A percentile compares a stretch with the other conserved stretches of the same genome.
phyloP scores from a whole-genome alignment of 169 alveolate species.

The Babesia gibsoni region DNA sequence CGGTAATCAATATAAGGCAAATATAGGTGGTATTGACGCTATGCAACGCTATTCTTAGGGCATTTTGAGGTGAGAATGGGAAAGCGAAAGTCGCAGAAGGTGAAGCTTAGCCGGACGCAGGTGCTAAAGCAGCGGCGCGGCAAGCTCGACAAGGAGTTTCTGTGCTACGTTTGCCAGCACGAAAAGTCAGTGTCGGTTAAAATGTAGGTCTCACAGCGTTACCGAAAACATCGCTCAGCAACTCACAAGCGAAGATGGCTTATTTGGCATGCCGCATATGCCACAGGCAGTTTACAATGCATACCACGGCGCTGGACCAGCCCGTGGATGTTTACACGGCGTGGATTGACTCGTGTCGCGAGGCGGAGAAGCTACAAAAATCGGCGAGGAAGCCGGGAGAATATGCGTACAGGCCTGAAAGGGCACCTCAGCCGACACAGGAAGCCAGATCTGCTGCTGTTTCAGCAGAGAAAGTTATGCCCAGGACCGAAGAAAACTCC shows the following conservation, averaged over 20 bases:
- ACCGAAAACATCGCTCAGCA: conserved; percentile 6
- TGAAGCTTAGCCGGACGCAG: conserved; percentile 45
- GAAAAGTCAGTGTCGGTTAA: conserved; percentile 86
- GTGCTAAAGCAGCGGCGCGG: conserved; percentile 46
- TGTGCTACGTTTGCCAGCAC: conserved; percentile 93
- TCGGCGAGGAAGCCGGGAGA: neutral
- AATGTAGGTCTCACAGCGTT: conserved; percentile 68
- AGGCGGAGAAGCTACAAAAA: conserved; percentile 39
- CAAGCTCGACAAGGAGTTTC: conserved; percentile 89
- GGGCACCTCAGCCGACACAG: no score
- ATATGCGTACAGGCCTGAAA: neutral
- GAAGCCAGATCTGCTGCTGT: no score
- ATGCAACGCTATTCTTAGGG: neutral
- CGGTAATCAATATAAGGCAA: no score
- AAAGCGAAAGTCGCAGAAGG: conserved; percentile 53
- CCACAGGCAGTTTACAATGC: conserved; percentile 77
- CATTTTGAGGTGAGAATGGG: conserved; percentile 15
- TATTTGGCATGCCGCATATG: conserved; percentile 84
- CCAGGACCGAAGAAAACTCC: no score
- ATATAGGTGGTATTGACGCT: neutral
- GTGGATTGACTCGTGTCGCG: conserved; percentile 89
- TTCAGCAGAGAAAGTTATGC: no score
- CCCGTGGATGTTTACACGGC: conserved; percentile 87
- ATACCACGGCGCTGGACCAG: conserved; percentile 78
- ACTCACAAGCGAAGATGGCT: conserved; percentile 57